A percentile compares a stretch with the other conserved stretches of the same genome.
phyloP scores from a whole-genome alignment of 2,329 filamentous ascomycete species.

The Aspergillus aculeatus region DNA sequence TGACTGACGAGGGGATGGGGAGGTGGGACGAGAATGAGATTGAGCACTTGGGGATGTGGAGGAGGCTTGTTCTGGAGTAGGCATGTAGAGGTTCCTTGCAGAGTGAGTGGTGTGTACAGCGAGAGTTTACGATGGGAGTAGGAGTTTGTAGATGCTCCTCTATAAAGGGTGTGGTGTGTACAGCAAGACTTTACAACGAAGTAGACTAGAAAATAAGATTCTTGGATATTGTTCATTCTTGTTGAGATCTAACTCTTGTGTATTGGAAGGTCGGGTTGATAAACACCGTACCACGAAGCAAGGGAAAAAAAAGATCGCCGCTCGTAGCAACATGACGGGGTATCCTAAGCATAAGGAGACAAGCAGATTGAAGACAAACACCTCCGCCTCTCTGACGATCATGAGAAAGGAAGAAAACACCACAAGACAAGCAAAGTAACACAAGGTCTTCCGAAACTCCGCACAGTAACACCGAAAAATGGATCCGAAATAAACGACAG shows the following conservation, averaged over 20 bases:
- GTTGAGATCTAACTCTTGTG: background rate
- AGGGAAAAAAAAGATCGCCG: conserved; percentile 23
- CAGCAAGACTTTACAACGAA: background rate
- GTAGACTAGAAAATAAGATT: too few species aligned
- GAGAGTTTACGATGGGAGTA: background rate
- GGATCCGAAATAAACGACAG: conserved; percentile 2
- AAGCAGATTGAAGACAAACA: conserved; percentile 18
- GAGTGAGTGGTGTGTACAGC: background rate
- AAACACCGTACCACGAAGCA: conserved; percentile 11
- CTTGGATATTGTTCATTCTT: background rate
- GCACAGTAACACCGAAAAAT: conserved; percentile 10
- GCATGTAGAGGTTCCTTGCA: background rate
- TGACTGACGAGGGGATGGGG: conserved; percentile 69
- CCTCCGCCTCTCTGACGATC: conserved; percentile 17
- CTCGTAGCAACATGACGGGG: conserved; percentile 33
- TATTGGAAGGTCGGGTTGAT: background rate
- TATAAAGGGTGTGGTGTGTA: background rate
- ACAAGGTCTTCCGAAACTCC: conserved; percentile 10
- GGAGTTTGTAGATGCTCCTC: too few species aligned
- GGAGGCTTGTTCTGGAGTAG: conserved; percentile 31
- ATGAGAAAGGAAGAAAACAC: conserved; percentile 8
- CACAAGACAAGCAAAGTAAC: background rate
- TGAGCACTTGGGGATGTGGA: conserved; percentile 82
- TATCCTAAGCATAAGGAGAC: conserved; percentile 32
- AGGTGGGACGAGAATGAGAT: conserved; percentile 83